These are phyloP conservation scores for Penicillium sp. DNA, from an alignment of 2,329 filamentous ascomycete genomes.

Conservation along the genomic window DNA sequence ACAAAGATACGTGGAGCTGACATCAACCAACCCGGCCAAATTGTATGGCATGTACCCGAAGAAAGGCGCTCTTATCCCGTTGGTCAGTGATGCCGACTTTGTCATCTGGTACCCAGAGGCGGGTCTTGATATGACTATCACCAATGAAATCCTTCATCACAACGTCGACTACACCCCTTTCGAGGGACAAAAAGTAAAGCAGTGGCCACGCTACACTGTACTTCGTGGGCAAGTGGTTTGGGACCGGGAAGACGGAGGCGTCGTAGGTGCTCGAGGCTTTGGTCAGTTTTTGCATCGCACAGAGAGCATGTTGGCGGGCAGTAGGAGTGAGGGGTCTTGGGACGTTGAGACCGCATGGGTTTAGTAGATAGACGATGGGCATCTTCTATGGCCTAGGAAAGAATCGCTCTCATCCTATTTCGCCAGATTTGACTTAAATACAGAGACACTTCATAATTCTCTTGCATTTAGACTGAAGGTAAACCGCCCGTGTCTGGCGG, in stretches of 20 bases:
- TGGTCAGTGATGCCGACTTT: slow-evolving; percentile 43
- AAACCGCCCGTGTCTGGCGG: too few species aligned
- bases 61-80: slow-evolving; percentile 44
- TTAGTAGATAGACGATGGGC: neutral
- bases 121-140: slow-evolving; percentile 28
- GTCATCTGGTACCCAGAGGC: slow-evolving; percentile 32
- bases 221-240: slow-evolving; percentile 35
- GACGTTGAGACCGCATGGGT: neutral
- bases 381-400: neutral
- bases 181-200: slow-evolving; percentile 31
- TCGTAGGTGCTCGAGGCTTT: neutral
- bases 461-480: too few species aligned
- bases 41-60: slow-evolving; percentile 42
- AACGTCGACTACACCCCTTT: slow-evolving; percentile 38
- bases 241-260: slow-evolving; percentile 1
- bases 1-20: slow-evolving; percentile 38
- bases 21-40: slow-evolving; percentile 45
- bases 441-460: too few species aligned
- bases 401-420: too few species aligned
- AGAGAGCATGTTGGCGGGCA: neutral
- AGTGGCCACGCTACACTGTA: slow-evolving; percentile 38
- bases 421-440: too few species aligned
- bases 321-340: neutral
- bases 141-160: slow-evolving; percentile 37
- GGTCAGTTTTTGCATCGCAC: neutral